Conservation (phyloP, 345 rosid genomes). For the Bruguiera sexangula region DNA sequence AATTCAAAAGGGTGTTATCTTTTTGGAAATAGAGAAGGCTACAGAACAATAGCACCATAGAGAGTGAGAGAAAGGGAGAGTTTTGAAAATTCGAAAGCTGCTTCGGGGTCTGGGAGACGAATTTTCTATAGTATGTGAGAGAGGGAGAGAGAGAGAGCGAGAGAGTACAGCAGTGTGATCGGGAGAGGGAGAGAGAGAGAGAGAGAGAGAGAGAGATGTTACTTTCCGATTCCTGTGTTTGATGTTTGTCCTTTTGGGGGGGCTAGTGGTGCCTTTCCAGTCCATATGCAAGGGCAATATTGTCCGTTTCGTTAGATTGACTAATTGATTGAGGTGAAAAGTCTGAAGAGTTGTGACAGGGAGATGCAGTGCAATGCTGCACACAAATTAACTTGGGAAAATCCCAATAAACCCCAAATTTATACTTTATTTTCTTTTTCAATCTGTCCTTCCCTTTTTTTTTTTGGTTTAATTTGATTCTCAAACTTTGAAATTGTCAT, state of each 20-base stretch:
- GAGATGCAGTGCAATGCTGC: no score
- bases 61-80: constrained; percentile 9
- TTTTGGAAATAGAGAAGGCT: constrained; percentile 16
- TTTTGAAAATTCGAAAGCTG: constrained; percentile 26
- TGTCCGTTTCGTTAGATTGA: background rate
- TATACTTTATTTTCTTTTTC: no score
- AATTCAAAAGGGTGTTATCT: background rate
- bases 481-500: no score
- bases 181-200: background rate
- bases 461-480: no score
- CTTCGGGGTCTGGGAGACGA: constrained; percentile 24
- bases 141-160: background rate
- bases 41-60: background rate
- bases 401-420: no score
- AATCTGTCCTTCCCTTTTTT: no score
- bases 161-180: no score
- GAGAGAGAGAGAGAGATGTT: background rate
- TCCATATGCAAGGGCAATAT: background rate
- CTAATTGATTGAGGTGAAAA: no score
- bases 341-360: no score
- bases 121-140: constrained; percentile 19
- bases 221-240: constrained; percentile 1
- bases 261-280: background rate
- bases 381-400: no score
- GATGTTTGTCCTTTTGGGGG: background rate